These are phyloP conservation scores for Phytophthora kernoviae DNA, from an alignment of 352 stramenopile species.

Conservation along the genomic window DNA sequence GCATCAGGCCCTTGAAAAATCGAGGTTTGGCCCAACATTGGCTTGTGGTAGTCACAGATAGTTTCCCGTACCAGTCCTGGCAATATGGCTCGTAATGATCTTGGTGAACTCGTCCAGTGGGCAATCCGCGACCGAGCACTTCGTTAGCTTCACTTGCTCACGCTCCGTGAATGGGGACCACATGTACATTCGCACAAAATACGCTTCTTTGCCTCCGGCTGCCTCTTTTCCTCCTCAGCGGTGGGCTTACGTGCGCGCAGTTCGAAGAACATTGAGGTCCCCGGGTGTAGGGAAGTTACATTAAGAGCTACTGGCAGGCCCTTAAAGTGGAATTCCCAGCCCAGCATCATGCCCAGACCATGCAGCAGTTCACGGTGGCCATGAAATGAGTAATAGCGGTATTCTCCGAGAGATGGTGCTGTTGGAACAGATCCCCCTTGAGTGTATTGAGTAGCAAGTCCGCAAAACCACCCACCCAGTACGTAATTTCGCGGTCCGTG, in stretches of 20 bases:
- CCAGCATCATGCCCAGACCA: conserved; percentile 77
- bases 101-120: conserved; percentile 73
- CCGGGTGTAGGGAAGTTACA: conserved; percentile 67
- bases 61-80: conserved; percentile 74
- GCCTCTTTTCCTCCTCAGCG: conserved; percentile 17
- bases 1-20: conserved; percentile 12
- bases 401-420: conserved; percentile 50
- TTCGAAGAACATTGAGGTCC: conserved; percentile 86
- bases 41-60: conserved; percentile 77
- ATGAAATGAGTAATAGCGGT: conserved; percentile 86
- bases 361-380: conserved; percentile 83
- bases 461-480: conserved; percentile 82
- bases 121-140: conserved; percentile 77
- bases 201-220: conserved; percentile 39
- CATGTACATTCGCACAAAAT: conserved; percentile 77
- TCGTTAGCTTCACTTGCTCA: conserved; percentile 73
- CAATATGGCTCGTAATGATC: conserved; percentile 76
- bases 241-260: conserved; percentile 44
- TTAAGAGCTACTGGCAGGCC: conserved; percentile 69
- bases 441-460: conserved; percentile 65
- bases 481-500: conserved; percentile 78
- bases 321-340: conserved; percentile 78
- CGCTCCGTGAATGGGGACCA: conserved; percentile 74
- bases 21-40: conserved; percentile 17
- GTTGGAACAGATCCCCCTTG: conserved; percentile 52